Percentiles rank a stretch among this genome's conserved stretches.
phyloP scores from a whole-genome alignment of 129 eudicot species.

The Artemisia annua region DNA sequence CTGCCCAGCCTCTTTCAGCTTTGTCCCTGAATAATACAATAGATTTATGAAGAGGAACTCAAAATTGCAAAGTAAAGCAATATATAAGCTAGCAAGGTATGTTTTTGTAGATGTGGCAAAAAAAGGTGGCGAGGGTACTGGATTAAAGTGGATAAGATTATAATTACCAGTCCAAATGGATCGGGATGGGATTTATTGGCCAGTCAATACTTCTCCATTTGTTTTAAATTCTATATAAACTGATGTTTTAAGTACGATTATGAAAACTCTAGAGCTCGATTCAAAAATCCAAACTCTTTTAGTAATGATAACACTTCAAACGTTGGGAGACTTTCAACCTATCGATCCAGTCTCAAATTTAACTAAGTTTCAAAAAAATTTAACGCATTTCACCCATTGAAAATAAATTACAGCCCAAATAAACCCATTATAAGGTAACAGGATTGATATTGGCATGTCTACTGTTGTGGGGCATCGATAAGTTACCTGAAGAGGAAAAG shows the following conservation, averaged over 20 bases:
- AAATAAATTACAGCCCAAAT: neutral
- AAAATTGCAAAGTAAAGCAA: neutral
- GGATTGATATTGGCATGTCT: neutral
- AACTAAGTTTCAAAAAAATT: too few relatives aligned
- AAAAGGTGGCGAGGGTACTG: neutral
- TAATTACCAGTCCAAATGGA: neutral
- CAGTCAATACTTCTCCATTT: conserved; percentile 5
- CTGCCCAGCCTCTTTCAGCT: conserved; percentile 91
- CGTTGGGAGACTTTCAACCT: neutral
- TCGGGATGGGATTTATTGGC: neutral
- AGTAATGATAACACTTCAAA: neutral
- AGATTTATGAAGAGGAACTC: neutral
- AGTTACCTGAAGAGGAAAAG: conserved; percentile 84
- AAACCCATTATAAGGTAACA: neutral
- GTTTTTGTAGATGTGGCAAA: neutral
- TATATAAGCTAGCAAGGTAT: neutral
- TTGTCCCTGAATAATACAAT: conserved; percentile 55
- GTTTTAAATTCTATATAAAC: neutral
- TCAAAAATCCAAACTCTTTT: neutral
- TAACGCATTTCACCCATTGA: neutral
- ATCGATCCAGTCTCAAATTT: neutral
- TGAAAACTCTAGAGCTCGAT: neutral
- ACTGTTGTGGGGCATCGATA: neutral
- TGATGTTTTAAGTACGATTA: neutral
- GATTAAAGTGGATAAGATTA: neutral